Percentiles rank a stretch among this genome's conserved stretches.
These are phyloP conservation scores for Postia placenta DNA, from an alignment of 768 basidiomycete genomes.

Conservation along the genomic window DNA sequence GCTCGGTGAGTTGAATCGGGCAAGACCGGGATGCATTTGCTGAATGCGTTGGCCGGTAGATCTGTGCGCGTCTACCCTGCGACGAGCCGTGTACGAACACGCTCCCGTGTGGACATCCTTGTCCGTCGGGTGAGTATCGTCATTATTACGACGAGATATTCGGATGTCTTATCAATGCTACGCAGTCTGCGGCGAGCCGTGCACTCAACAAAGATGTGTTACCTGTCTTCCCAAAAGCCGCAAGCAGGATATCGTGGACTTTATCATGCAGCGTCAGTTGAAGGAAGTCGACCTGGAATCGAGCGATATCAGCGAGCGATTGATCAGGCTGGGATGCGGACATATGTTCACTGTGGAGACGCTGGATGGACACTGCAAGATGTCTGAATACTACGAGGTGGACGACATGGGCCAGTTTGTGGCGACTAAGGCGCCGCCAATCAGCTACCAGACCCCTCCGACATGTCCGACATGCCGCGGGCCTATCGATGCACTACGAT, in stretches of 20 bases:
- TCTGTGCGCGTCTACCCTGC: conserved; percentile 33
- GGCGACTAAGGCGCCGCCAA: conserved; percentile 20
- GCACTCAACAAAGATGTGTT: conserved; percentile 26
- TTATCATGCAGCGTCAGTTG: conserved; percentile 27
- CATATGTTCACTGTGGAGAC: conserved; percentile 36
- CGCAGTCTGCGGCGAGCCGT: conserved; percentile 34
- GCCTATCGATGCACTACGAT: conserved; percentile 27
- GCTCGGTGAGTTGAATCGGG: conserved; percentile 23
- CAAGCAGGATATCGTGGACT: conserved; percentile 28
- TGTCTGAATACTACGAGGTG: conserved; percentile 24
- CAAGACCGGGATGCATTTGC: neutral
- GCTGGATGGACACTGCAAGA: conserved; percentile 29
- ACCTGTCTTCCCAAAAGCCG: conserved; percentile 21
- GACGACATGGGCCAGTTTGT: conserved; percentile 19
- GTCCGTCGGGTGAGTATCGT: conserved; percentile 28
- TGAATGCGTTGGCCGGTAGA: conserved; percentile 14
- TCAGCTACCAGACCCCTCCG: conserved; percentile 25
- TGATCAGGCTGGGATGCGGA: conserved; percentile 27
- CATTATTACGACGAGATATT: conserved; percentile 19
- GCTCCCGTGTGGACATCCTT: conserved; percentile 31
- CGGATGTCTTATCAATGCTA: conserved; percentile 14
- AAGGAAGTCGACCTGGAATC: conserved; percentile 19
- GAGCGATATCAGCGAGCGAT: conserved; percentile 23
- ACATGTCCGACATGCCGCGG: conserved; percentile 31
- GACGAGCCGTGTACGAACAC: conserved; percentile 24